Evolutionary conservation across 169 alveolate genomes (phyloP), one percentile per base, ranked within the genome.

Genomic region (Plasmodium relictum): DNA sequence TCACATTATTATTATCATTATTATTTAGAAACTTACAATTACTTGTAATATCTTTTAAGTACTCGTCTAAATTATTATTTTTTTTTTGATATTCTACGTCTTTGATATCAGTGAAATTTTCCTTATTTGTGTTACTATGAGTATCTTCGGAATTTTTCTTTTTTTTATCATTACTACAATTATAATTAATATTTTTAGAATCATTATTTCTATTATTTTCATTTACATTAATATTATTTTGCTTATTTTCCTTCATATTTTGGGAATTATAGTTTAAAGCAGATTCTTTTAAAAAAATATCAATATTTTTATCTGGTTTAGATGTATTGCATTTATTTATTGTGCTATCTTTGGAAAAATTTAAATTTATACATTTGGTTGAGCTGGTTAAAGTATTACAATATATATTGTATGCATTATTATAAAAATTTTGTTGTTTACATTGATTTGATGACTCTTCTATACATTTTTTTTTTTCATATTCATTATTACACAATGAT

Each of bases 321-420:
- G 31, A 48, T 6, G 24, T 22, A n/a, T 54, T 5, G 10, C 26
- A 20, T 4, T 20, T 54, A 16, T 22, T 18, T 20, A 0, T 65
- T 48, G 62, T 31, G 0, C 9, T 65, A 12, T 52, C 39, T 4
- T 48, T 48, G 0, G 66, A 6, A 26, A 78, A 78, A 65, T 78
- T 58, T 44, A 78, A 63, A 65, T 66, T 78, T 45, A 78, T 63
- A 37, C 78, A 78, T 20, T 48, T 58, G 9, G 39, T 70, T 1
- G 73, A 78, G 18, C 22, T 65, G 5, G 69, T 63, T 63, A 78
- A 50, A 3, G 89, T 78, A 20, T 78, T 78, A 18, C 89, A 74
- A 65, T 78, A 78, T 10, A 66, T 41, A 18, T 54, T 50, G 56
- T 78, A 78, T 22, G 78, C 50, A 78, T 78, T 78, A 22, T 78